Evolutionary conservation across 176 grass and related monocot genomes (phyloP), one percentile per base, ranked within the genome.

Genomic region (Themeda triandra): DNA sequence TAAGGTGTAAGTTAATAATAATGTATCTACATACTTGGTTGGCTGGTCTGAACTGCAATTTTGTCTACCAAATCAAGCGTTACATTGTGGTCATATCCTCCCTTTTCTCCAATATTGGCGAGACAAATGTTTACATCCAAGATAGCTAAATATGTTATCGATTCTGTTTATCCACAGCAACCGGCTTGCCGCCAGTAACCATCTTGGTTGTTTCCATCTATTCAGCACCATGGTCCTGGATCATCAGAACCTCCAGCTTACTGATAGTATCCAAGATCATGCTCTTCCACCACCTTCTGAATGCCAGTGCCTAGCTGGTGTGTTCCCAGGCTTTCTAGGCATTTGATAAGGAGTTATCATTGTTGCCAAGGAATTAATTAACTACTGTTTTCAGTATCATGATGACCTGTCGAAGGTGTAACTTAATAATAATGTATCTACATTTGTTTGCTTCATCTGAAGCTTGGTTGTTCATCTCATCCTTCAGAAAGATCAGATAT

Each of bases 1-100:
- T 29, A 69, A 86, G 63, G 39, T 81, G 48, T 69, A 77, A 63
- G 85, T 89, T 56, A 28, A 69, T 76, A 65, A 48, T 63, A 40
- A 71, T 76, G 45, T 39, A 63, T 46, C 42, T 23, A 27, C 11
- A 42, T 42, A 13, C 17, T 30, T 71, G 30, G 32, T 25, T 77
- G 10, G 51, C 42, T 77, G 25, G 42, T 82, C 56, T 60, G n/a
- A 60, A 64, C 62, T 64, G 27, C 27, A 30, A 30, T 64, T 30
- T 64, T 28, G 24, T 14, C 6, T 63, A 63, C 62, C 27, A 30
- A 64, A 29, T 64, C 62, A 30, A 15, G n/a, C n/a, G 10, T 27
- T 25, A 25, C n/a, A 12, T 60, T 60, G n/a, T 60, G 58, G 10
- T 5, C 58, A 60, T n/a, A n/a, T 58, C 23, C 54, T 58, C 54